Evolutionary conservation across 306 rosid species (phyloP).

Genomic region (Medicago truncatula): MtrunA17r5.0-ANR NC_053047.1:6262501-6263000

Average conservation of each 20-base stretch:
- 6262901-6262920: not conserved
- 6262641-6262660: too few species aligned
- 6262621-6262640: too few species aligned
- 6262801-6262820: not conserved
- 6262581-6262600: too few species aligned
- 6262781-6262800: not conserved
- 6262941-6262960: not conserved
- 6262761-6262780: constrained; percentile 35
- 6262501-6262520: too few species aligned
- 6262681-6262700: too few species aligned
- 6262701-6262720: constrained; percentile 48
- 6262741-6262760: constrained; percentile 48
- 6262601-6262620: too few species aligned
- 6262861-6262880: constrained; percentile 24
- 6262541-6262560: too few species aligned
- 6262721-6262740: constrained; percentile 76
- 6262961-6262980: not conserved
- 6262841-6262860: not conserved
- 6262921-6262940: not conserved
- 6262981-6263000: not conserved
- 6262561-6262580: too few species aligned
- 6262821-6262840: not conserved
- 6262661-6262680: not conserved
- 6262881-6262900: not conserved
- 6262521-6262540: too few species aligned